Evolutionary conservation across 1,139 yeast genomes (phyloP).

Genomic region (Yamadazyma triangularis): DNA sequence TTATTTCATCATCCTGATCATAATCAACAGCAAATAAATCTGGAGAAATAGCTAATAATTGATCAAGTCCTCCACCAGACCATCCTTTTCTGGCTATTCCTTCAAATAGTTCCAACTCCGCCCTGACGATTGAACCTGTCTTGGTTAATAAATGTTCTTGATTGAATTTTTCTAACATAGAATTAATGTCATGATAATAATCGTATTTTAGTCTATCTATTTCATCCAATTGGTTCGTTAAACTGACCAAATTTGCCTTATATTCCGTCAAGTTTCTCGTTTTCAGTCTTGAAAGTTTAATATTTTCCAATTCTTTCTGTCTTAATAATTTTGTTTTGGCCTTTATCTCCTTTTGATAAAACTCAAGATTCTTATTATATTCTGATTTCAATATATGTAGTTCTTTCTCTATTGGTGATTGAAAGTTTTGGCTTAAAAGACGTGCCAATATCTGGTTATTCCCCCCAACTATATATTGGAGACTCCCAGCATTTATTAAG

Average conservation of each 20-base stretch:
- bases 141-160: slow-evolving; percentile 49
- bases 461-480: slow-evolving; percentile 72
- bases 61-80: slow-evolving; percentile 83
- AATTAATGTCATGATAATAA: slow-evolving; percentile 63
- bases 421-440: slow-evolving; percentile 49
- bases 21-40: slow-evolving; percentile 42
- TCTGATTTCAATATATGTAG: slow-evolving; percentile 36
- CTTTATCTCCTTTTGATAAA: slow-evolving; percentile 52
- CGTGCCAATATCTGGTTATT: slow-evolving; percentile 70
- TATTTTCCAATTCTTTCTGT: slow-evolving; percentile 52
- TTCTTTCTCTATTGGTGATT: slow-evolving; percentile 47
- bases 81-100: slow-evolving; percentile 81
- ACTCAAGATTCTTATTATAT: slow-evolving; percentile 41
- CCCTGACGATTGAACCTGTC: slow-evolving; percentile 65
- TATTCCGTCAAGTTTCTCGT: slow-evolving; percentile 60
- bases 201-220: slow-evolving; percentile 73
- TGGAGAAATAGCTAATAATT: slow-evolving; percentile 49
- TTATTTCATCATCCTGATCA: slow-evolving; percentile 10
- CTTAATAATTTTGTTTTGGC: slow-evolving; percentile 48
- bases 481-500: slow-evolving; percentile 67
- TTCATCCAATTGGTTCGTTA: slow-evolving; percentile 74
- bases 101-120: slow-evolving; percentile 77
- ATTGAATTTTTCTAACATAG: slow-evolving; percentile 37
- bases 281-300: slow-evolving; percentile 50
- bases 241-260: slow-evolving; percentile 57